Evolutionary conservation across 345 rosid genomes (phyloP).

Genomic region (Excoecaria agallocha): DNA sequence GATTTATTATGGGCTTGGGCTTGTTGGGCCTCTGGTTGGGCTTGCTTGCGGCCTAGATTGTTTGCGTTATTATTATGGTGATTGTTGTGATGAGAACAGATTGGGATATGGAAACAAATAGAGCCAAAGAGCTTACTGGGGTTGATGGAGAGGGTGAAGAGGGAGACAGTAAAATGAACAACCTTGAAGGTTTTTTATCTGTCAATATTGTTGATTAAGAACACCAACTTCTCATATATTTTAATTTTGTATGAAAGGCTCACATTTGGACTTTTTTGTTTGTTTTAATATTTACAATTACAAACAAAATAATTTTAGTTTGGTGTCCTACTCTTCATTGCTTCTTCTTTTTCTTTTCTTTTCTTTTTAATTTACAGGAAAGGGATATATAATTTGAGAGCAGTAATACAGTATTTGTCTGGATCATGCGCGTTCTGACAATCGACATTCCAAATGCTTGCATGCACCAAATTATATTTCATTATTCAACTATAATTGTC

Average conservation of each 20-base stretch:
- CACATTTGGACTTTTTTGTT: neutral
- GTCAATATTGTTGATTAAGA: constrained; percentile 10
- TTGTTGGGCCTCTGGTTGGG: constrained; percentile 50
- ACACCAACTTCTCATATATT: neutral
- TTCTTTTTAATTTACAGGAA: too few species aligned
- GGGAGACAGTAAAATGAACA: constrained; percentile 10
- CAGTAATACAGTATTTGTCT: too few species aligned
- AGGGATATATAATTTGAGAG: too few species aligned
- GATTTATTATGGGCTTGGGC: constrained; percentile 35
- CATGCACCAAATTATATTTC: too few species aligned
- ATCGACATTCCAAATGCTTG: too few species aligned
- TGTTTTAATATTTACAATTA: too few species aligned
- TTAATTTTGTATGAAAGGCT: neutral
- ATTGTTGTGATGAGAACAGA: constrained; percentile 37
- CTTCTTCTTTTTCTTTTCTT: too few species aligned
- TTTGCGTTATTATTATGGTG: constrained; percentile 35
- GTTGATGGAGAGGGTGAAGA: neutral
- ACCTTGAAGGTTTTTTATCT: constrained; percentile 12
- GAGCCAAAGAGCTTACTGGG: constrained; percentile 42
- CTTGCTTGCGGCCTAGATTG: constrained; percentile 41
- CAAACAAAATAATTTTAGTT: too few species aligned
- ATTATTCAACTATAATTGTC: too few species aligned
- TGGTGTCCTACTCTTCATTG: too few species aligned
- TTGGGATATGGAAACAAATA: constrained; percentile 37
- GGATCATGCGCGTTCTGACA: too few species aligned